These are phyloP conservation scores for Cyclanthera cordifolia DNA, from an alignment of 306 rosid genomes.

Conservation along the genomic window DNA sequence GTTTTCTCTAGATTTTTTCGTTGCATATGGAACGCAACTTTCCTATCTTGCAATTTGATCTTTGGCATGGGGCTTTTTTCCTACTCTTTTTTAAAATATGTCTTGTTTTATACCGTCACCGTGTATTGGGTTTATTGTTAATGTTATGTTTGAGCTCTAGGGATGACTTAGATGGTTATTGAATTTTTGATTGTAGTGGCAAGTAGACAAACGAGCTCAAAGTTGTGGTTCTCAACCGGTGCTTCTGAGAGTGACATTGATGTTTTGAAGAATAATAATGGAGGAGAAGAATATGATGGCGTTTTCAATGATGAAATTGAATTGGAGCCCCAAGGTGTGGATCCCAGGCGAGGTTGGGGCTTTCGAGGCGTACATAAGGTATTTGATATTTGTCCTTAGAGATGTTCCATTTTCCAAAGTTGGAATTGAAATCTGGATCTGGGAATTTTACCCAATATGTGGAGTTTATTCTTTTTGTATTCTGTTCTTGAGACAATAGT, in stretches of 20 bases:
- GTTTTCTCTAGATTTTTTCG: not conserved
- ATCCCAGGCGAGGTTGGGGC: slow-evolving; percentile 82
- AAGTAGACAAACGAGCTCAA: slow-evolving; percentile 25
- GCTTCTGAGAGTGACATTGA: slow-evolving; percentile 21
- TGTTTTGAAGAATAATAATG: slow-evolving; percentile 13
- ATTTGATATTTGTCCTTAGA: slow-evolving; percentile 11
- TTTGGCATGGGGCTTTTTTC: not conserved
- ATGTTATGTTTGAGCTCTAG: not conserved
- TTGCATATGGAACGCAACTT: not conserved
- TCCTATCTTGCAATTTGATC: not conserved
- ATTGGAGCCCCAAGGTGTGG: slow-evolving; percentile 60
- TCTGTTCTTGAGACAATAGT: not conserved
- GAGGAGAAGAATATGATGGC: slow-evolving; percentile 33
- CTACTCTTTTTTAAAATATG: not conserved
- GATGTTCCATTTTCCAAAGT: not conserved
- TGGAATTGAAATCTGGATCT: not conserved
- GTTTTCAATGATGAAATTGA: slow-evolving; percentile 34
- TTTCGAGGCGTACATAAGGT: slow-evolving; percentile 98
- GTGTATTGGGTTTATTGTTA: not conserved
- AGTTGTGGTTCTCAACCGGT: slow-evolving; percentile 35
- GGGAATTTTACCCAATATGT: not conserved
- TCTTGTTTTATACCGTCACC: too few relatives aligned
- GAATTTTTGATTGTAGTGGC: slow-evolving; percentile 26
- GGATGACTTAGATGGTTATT: slow-evolving; percentile 4
- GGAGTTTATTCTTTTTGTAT: not conserved